A percentile compares a stretch with the other conserved stretches of the same genome.
These are phyloP conservation scores for Chalaropsis thielavioides DNA, from an alignment of 2,329 filamentous ascomycete species.

Conservation along the genomic window DNA sequence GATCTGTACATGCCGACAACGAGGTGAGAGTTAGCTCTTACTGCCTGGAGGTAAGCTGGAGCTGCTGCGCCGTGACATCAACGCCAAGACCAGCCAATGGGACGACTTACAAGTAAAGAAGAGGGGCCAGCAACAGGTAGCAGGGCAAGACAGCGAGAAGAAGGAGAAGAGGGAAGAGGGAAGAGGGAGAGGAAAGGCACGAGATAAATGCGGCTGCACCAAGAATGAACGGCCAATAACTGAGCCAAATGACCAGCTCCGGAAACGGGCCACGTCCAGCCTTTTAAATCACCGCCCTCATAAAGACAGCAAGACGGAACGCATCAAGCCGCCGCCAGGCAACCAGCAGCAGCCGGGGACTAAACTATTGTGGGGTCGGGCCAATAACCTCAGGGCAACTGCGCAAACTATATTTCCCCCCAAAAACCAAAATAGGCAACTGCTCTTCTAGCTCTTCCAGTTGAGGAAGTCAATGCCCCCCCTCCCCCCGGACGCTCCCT, in stretches of 20 bases:
- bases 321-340: background rate
- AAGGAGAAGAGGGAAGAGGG: background rate
- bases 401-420: background rate
- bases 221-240: slow-evolving; percentile 5
- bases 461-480: background rate
- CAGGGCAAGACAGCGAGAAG: background rate
- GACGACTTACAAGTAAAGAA: background rate
- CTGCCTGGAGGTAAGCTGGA: too few species aligned
- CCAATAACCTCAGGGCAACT: background rate
- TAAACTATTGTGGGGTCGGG: background rate
- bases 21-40: background rate
- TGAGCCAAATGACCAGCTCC: background rate
- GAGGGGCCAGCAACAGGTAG: background rate
- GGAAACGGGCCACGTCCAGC: background rate
- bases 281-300: background rate
- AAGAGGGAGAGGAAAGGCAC: slow-evolving; percentile 9
- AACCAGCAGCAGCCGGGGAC: background rate
- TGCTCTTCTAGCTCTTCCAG: background rate
- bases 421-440: background rate
- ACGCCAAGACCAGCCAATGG: background rate
- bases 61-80: background rate
- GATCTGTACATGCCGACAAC: slow-evolving; percentile 16
- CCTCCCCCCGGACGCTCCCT: background rate
- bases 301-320: background rate
- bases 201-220: background rate